phyloP scores from a whole-genome alignment of 164 flowering plant species.

The Vitis rupestris region DNA sequence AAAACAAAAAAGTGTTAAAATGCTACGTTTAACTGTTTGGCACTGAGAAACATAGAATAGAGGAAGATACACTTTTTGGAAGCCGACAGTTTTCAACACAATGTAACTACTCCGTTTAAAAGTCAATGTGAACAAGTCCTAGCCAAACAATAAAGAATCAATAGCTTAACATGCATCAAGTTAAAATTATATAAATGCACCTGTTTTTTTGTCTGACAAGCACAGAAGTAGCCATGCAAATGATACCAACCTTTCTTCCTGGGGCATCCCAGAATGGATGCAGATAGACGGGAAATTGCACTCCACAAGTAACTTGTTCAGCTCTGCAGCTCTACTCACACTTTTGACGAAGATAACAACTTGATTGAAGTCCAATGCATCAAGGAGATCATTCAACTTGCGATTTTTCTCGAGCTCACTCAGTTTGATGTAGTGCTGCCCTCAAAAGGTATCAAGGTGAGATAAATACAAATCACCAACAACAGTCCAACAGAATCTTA shows the following conservation, averaged over 20 bases:
- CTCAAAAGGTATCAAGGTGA: neutral
- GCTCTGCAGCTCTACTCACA: constrained; percentile 92
- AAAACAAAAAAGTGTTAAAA: no score
- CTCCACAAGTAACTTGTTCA: constrained; percentile 89
- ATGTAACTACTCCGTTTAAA: no score
- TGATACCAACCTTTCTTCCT: constrained; percentile 80
- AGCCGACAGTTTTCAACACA: no score
- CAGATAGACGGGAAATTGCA: constrained; percentile 98
- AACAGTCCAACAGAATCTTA: neutral
- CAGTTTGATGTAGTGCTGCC: constrained; percentile 96
- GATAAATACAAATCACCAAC: neutral
- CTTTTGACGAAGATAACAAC: constrained; percentile 97
- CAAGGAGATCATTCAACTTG: constrained; percentile 95
- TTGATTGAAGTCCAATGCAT: constrained; percentile 99
- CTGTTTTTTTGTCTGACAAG: neutral
- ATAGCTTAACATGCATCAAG: neutral
- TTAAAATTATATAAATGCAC: no score
- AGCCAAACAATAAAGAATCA: neutral
- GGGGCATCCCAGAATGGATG: constrained; percentile 98
- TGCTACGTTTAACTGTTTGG: no score
- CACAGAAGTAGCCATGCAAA: no score
- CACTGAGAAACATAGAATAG: no score
- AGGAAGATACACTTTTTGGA: no score
- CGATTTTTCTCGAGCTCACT: constrained; percentile 90
- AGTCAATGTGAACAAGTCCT: no score